These are phyloP conservation scores for Neophaeococcomyces mojaviensis DNA, from an alignment of 2,329 filamentous ascomycete species.

Conservation along the genomic window DNA sequence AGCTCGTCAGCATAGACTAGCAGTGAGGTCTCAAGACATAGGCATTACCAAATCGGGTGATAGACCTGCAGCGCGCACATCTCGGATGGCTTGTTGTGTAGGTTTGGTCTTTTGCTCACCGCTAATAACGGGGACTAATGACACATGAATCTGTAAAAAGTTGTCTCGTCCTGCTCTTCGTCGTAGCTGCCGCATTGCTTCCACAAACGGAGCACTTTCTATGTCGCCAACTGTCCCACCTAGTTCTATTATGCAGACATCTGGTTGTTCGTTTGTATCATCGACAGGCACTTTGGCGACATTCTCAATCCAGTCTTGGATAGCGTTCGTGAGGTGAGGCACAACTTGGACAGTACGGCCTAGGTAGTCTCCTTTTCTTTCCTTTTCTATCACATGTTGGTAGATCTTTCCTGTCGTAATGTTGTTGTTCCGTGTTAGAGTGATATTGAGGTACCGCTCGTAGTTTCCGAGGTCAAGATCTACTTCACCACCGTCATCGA, in stretches of 20 bases:
- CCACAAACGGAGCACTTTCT: slow-evolving; percentile 78
- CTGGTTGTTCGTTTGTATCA: slow-evolving; percentile 70
- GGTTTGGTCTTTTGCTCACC: slow-evolving; percentile 94
- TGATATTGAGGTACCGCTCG: slow-evolving; percentile 74
- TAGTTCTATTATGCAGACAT: slow-evolving; percentile 80
- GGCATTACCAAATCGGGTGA: slow-evolving; percentile 58
- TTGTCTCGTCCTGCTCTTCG: slow-evolving; percentile 66
- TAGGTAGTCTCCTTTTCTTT: slow-evolving; percentile 68
- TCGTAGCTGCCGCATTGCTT: slow-evolving; percentile 74
- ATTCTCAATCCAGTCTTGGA: slow-evolving; percentile 85
- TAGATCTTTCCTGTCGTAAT: slow-evolving; percentile 98
- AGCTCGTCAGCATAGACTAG: slow-evolving; percentile 10
- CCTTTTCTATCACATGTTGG: slow-evolving; percentile 72
- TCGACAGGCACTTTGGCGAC: slow-evolving; percentile 83
- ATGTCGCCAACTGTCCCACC: slow-evolving; percentile 60
- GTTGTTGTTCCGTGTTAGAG: slow-evolving; percentile 79
- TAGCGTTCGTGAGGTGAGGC: slow-evolving; percentile 83
- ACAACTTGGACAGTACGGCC: slow-evolving; percentile 87
- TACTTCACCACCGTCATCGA: slow-evolving; percentile 72
- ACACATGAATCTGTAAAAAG: slow-evolving; percentile 84
- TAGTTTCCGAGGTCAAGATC: slow-evolving; percentile 71
- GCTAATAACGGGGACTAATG: slow-evolving; percentile 69
- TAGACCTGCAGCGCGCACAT: slow-evolving; percentile 72
- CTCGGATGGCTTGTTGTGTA: slow-evolving; percentile 81
- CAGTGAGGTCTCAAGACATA: slow-evolving; percentile 14